phyloP scores from a whole-genome alignment of 352 stramenopile genomes.

The Globisporangium viniferum region DNA sequence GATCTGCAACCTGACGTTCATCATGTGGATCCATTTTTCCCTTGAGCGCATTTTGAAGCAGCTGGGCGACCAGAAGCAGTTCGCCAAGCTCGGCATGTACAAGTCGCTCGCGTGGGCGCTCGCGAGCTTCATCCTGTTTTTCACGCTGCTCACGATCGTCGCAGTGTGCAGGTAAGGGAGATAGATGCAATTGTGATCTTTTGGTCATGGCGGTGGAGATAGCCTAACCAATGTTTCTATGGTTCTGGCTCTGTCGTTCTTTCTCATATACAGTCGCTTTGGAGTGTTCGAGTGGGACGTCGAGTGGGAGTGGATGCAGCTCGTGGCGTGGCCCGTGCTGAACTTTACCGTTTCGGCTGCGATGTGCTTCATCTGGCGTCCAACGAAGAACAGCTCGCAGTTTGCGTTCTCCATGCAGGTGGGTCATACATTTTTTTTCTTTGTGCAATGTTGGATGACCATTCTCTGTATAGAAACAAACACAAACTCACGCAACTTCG shows the following conservation, averaged over 20 bases:
- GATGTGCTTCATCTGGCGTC: constrained; percentile 90
- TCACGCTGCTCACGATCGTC: constrained; percentile 81
- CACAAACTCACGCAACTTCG: not conserved
- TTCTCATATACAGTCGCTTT: constrained; percentile 37
- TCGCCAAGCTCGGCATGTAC: constrained; percentile 90
- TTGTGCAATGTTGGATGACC: not conserved
- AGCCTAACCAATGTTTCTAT: not conserved
- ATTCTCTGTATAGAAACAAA: not conserved
- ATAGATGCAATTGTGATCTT: not conserved
- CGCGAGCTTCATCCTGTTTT: constrained; percentile 85
- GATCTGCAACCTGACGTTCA: constrained; percentile 85
- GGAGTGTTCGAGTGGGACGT: constrained; percentile 89
- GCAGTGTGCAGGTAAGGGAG: constrained; percentile 49
- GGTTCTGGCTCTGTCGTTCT: not conserved
- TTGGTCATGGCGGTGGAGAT: not conserved
- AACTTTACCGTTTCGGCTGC: constrained; percentile 89
- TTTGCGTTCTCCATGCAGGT: constrained; percentile 86
- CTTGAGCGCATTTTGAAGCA: constrained; percentile 83
- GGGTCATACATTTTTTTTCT: constrained; percentile 7
- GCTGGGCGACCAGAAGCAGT: constrained; percentile 84
- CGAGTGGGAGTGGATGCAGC: constrained; percentile 90
- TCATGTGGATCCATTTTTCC: constrained; percentile 90
- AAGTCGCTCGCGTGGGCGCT: constrained; percentile 75
- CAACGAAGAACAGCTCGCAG: constrained; percentile 81
- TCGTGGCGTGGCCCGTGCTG: constrained; percentile 89